Evolutionary conservation across 192 early-diverging fungal genomes (phyloP), one percentile per base, ranked within the genome.

Genomic region (Thoreauomyces humboldtii): DNA sequence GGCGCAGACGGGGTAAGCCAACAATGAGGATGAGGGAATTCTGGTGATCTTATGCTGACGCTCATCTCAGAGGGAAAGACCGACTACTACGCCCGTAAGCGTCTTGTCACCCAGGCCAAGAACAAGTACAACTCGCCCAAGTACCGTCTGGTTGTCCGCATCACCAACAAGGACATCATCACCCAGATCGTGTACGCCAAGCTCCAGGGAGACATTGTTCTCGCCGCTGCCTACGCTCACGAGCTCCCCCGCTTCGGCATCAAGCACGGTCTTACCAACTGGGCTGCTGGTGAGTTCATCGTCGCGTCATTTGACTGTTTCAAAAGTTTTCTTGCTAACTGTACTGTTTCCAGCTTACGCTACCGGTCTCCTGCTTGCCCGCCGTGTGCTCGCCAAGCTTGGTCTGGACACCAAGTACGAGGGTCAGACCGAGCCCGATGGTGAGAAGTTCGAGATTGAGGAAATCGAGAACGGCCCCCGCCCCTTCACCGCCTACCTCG

Each of bases 81-180:
- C 78, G 96, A 99, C 87, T 99, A 98, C 95, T 97, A 96, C 75
- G 94, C 96, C 71, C 91, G 96, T 74, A 97, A 96, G 91, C 88
- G 91, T 73, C 86, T 99, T 64, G 89, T 98, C n/a, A 84, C 88
- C 74, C 96, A 99, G 85, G 96, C 96, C 70, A 99, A 99, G 92
- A 96, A 97, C 92, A 99, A 97, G 87, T 99, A 99, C 92, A 99
- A 99, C 90, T 91, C 94, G 59, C 95, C 95, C 80, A 99, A 99
- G 90, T 99, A 97, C 91, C 88, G 96, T 74, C 80, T 99, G 71
- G 94, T 97, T 73, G 96, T 99, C 66, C 94, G 96, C 63, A 89
- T 99, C 92, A 97, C 96, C 87, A 96, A 96, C 92, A 88, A 83
- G 65, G 94, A 97, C 84, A 83, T 97, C 60, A 84, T 98, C 77